A percentile compares a stretch with the other conserved stretches of the same genome.
Conservation (phyloP, 1,139 yeast species). For the Geotrichum klebahnii region DNA sequence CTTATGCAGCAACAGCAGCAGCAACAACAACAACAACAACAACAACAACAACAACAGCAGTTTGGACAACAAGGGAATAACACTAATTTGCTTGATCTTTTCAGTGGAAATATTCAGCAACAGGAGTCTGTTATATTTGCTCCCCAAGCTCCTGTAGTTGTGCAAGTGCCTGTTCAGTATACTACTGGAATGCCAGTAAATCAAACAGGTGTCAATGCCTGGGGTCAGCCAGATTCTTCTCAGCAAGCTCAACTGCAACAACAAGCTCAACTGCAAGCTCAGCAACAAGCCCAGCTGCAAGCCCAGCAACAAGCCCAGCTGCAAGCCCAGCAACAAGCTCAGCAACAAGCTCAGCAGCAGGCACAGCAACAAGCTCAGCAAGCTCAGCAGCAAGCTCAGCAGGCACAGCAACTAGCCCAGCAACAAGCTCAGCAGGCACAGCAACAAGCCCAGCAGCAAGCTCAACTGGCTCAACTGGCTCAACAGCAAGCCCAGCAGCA, state of each 20-base stretch:
- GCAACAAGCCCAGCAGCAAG: slow-evolving; percentile 16
- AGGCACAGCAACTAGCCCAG: slow-evolving; percentile 10
- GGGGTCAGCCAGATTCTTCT: slow-evolving; percentile 22
- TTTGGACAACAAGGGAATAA: neutral
- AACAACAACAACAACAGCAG: slow-evolving; percentile 16
- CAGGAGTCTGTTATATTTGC: slow-evolving; percentile 25
- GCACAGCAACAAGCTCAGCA: slow-evolving; percentile 24
- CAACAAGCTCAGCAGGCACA: slow-evolving; percentile 21
- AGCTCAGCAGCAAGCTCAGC: slow-evolving; percentile 24
- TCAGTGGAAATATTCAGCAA: slow-evolving; percentile 25
- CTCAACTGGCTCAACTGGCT: too few species aligned
- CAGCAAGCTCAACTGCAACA: slow-evolving; percentile 24
- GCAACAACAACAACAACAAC: slow-evolving; percentile 19
- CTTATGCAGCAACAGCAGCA: slow-evolving; percentile 21
- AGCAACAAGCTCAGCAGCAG: slow-evolving; percentile 22
- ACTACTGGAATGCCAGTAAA: slow-evolving; percentile 17
- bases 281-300: slow-evolving; percentile 23
- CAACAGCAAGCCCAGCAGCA: too few species aligned
- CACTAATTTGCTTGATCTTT: slow-evolving; percentile 28
- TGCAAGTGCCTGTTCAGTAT: slow-evolving; percentile 25
- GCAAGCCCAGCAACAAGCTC: slow-evolving; percentile 21
- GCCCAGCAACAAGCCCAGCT: slow-evolving; percentile 25
- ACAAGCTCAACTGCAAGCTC: slow-evolving; percentile 16
- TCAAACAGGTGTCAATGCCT: slow-evolving; percentile 18
- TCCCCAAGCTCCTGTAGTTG: slow-evolving; percentile 20